A percentile compares a stretch with the other conserved stretches of the same genome.
phyloP scores from a whole-genome alignment of 2,329 filamentous ascomycete genomes.

The Cladosporium sp. region DNA sequence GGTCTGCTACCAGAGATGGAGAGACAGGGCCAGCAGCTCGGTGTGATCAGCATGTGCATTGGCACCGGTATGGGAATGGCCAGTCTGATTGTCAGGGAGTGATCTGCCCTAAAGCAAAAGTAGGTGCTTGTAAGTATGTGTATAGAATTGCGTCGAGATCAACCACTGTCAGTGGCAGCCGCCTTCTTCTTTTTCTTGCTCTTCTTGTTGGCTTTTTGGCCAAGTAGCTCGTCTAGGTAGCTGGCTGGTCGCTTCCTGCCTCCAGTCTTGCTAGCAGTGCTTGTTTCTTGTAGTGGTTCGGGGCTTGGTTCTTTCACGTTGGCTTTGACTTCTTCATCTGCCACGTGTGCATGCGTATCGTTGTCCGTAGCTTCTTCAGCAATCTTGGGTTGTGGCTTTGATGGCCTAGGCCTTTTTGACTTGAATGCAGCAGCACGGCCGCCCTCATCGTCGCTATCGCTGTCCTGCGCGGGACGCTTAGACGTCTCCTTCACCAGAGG shows the following conservation, averaged over 20 bases:
- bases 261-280: background rate
- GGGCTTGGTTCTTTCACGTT: conserved; percentile 34
- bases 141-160: conserved; percentile 24
- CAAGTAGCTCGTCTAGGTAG: conserved; percentile 58
- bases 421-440: conserved; percentile 30
- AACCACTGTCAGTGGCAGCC: conserved; percentile 23
- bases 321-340: conserved; percentile 39
- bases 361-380: background rate
- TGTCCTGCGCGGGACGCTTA: conserved; percentile 18
- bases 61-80: conserved; percentile 57
- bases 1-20: conserved; percentile 72
- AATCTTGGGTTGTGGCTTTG: background rate
- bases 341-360: conserved; percentile 14
- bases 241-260: conserved; percentile 46
- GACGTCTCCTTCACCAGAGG: conserved; percentile 14
- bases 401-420: conserved; percentile 24
- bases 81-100: conserved; percentile 54
- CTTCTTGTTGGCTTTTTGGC: conserved; percentile 54
- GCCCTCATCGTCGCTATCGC: conserved; percentile 42
- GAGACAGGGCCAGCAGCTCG: conserved; percentile 69
- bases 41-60: conserved; percentile 86
- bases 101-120: conserved; percentile 19
- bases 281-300: conserved; percentile 1
- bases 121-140: conserved; percentile 1
- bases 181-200: conserved; percentile 41